A percentile compares a stretch with the other conserved stretches of the same genome.
phyloP scores from a whole-genome alignment of 306 rosid genomes.

The Castanopsis chinensis region DNA sequence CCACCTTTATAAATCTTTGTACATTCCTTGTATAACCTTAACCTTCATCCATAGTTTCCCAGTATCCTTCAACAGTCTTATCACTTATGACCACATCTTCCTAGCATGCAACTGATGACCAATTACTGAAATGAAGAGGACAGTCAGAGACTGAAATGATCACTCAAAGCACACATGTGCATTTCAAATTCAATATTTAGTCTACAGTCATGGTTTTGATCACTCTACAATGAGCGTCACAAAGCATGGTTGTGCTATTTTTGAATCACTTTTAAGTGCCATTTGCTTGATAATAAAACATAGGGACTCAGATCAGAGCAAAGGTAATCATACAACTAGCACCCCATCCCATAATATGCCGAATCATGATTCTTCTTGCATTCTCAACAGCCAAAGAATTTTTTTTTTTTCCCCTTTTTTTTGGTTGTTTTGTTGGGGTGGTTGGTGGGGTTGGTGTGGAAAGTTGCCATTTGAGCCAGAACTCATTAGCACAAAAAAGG shows the following conservation, averaged over 20 bases:
- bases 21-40: neutral
- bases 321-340: neutral
- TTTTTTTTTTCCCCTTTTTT: too few relatives aligned
- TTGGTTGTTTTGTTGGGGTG: too few relatives aligned
- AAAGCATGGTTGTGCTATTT: neutral
- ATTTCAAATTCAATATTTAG: too few relatives aligned
- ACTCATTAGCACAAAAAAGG: too few relatives aligned
- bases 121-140: too few relatives aligned
- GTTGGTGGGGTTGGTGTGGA: too few relatives aligned
- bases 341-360: neutral
- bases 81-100: too few relatives aligned
- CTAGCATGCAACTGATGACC: too few relatives aligned
- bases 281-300: neutral
- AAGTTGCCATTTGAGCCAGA: too few relatives aligned
- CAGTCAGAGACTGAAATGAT: too few relatives aligned
- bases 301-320: neutral
- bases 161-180: too few relatives aligned
- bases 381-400: neutral
- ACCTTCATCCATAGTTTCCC: neutral
- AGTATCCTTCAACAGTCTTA: neutral
- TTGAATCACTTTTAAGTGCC: neutral
- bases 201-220: neutral
- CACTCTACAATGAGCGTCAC: neutral
- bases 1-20: too few relatives aligned
- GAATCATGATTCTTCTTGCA: neutral